Base-by-base conservation (phyloP, 768 basidiomycete species). In the Leccinum uliginosum region DNA sequence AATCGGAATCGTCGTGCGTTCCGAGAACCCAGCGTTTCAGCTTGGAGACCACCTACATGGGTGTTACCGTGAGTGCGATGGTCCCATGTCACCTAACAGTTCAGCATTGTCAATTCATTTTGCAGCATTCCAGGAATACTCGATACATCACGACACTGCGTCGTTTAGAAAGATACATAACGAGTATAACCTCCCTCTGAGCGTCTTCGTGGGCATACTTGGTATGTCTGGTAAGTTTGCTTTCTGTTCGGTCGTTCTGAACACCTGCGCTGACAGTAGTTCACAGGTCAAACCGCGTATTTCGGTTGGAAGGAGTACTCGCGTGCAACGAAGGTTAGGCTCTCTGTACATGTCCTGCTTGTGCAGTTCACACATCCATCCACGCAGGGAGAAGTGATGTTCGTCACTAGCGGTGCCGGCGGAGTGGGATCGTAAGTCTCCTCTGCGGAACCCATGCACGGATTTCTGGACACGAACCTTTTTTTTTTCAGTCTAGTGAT, bases 361-460 rank as follows among this genome's bases (percentile, higher is more conserved):
- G 11, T 7, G 3, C 5, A 15, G 51, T 54, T 53, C 44, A 40
- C 23, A 10, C 3, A 17, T 11, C n/a, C 11, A 7, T 27, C 35
- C 21, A 35, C 38, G 3, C 51, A 78, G 74, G 82, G 82, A 8
- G 79, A 84, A 57, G 74, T 72, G 1, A 78, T 74, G 17, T 84
- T 82, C 58, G 74, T 85, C 15, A 73, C 71, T 2, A 71, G 78
- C 5, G 81, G 74, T 45, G 50, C 61, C 60, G 75, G 74, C 7
- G 72, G 84, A 15, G 86, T 90, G 27, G 87, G 87, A 59, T 80
- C 82, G 81, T 84, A 64, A 44, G 83, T 46, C 24, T 73, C 1
- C 6, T 27, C 11, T 21, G 43, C 4, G 14, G 14, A 0, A 51
- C 53, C 30, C 10, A 15, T n/a, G 19, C n/a, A 14, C 5, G 45